A percentile compares a stretch with the other conserved stretches of the same genome.
Evolutionary conservation across 306 rosid genomes (phyloP).

Genomic region (Acacia confusa): DNA sequence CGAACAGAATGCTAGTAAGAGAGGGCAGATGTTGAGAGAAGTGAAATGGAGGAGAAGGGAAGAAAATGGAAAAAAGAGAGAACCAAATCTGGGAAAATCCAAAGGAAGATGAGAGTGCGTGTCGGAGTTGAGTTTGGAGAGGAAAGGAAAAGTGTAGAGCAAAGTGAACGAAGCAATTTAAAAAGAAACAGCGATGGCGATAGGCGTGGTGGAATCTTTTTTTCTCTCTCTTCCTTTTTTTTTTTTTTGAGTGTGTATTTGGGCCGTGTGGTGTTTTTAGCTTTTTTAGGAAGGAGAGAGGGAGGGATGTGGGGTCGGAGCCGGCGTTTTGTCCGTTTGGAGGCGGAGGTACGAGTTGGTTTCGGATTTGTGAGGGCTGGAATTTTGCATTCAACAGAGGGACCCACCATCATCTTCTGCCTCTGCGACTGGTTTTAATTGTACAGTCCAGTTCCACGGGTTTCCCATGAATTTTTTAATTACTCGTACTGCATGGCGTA

Average conservation of each 20-base stretch:
- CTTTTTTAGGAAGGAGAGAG: constrained; percentile 4
- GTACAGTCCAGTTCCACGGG: constrained; percentile 33
- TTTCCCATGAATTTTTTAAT: constrained; percentile 18
- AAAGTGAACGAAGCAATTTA: constrained; percentile 29
- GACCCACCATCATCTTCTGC: constrained; percentile 26
- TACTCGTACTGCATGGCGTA: not conserved
- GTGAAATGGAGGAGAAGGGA: constrained; percentile 13
- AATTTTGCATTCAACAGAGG: not conserved
- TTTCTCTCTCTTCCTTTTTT: not conserved
- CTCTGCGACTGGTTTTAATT: not conserved
- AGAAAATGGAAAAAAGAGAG: constrained; percentile 16
- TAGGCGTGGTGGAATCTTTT: constrained; percentile 34
- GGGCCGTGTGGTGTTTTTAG: not conserved
- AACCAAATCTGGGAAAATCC: constrained; percentile 34
- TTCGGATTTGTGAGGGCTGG: constrained; percentile 14
- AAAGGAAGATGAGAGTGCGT: constrained; percentile 11
- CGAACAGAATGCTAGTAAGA: not conserved
- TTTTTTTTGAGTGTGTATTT: not conserved
- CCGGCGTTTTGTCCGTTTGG: not conserved
- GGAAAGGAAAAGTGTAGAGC: constrained; percentile 25
- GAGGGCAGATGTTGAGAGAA: constrained; percentile 15
- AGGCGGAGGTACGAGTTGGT: not conserved
- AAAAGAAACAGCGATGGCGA: constrained; percentile 32
- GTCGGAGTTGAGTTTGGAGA: constrained; percentile 23
- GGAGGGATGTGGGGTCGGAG: not conserved